A percentile compares a stretch with the other conserved stretches of the same genome.
phyloP scores from a whole-genome alignment of 495 filamentous ascomycete genomes.

The Parachaetomium inaequale region DNA sequence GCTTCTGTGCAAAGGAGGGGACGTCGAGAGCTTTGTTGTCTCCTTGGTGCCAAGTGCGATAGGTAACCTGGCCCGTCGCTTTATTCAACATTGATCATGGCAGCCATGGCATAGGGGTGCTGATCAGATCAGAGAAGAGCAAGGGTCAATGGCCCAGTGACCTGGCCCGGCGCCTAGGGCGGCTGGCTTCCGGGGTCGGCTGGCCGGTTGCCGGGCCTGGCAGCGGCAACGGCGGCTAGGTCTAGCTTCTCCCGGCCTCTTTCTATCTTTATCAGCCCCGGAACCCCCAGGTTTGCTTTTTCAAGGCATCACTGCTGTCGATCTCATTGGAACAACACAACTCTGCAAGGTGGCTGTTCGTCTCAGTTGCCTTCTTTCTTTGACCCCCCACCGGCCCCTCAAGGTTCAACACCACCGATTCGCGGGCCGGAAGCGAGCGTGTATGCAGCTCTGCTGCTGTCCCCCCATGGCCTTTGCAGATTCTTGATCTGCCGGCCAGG shows the following conservation, averaged over 20 bases:
- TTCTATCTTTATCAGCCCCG: neutral
- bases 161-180: neutral
- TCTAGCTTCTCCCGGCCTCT: neutral
- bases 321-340: neutral
- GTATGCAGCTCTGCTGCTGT: neutral
- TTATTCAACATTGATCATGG: too few relatives aligned
- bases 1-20: too few relatives aligned
- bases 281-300: neutral
- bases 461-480: neutral
- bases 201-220: neutral
- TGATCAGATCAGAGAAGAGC: too few relatives aligned
- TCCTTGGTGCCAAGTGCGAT: too few relatives aligned
- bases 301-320: neutral
- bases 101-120: too few relatives aligned
- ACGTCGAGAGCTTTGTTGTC: too few relatives aligned
- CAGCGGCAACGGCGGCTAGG: conserved; percentile 5
- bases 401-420: neutral
- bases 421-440: neutral
- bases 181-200: neutral
- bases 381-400: neutral
- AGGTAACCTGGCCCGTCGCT: too few relatives aligned
- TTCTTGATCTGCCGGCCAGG: neutral
- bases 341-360: neutral
- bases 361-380: neutral
- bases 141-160: too few relatives aligned